A percentile compares a stretch with the other conserved stretches of the same genome.
Conservation (phyloP, 176 grass and related monocot species). For the Puccinellia tenuiflora region DNA sequence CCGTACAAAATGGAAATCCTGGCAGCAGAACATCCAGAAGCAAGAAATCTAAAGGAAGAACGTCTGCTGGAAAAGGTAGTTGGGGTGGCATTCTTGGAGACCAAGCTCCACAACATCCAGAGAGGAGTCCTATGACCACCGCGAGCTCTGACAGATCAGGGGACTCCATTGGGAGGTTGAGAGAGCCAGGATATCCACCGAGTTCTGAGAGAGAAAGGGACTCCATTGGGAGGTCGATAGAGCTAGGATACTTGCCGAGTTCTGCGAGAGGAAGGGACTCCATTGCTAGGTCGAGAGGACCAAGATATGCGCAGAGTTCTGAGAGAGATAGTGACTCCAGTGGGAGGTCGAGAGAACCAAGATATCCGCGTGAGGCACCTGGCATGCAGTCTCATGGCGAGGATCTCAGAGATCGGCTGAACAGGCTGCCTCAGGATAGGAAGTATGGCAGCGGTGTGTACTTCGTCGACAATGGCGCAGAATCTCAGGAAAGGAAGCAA, state of each 20-base stretch:
- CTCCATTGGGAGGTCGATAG: background rate
- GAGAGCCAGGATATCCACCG: conserved; percentile 1
- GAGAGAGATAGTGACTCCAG: conserved; percentile 17
- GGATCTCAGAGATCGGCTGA: conserved; percentile 1
- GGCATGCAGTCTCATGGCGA: background rate
- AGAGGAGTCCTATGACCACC: background rate
- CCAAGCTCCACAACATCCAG: background rate
- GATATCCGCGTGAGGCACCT: background rate
- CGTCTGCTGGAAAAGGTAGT: conserved; percentile 26
- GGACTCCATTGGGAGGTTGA: background rate
- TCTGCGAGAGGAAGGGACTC: conserved; percentile 16
- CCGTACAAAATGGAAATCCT: background rate
- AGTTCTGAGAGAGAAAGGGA: conserved; percentile 13
- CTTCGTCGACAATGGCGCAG: background rate
- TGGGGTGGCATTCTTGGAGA: conserved; percentile 22
- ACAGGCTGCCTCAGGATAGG: conserved; percentile 11
- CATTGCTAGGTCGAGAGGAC: background rate
- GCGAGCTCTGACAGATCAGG: conserved; percentile 24
- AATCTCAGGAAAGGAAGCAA: conserved; percentile 24
- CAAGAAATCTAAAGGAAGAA: conserved; percentile 42
- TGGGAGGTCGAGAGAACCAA: conserved; percentile 13
- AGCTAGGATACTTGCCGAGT: background rate
- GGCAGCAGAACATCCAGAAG: conserved; percentile 36
- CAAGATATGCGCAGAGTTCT: conserved; percentile 9
- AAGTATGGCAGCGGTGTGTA: conserved; percentile 5